Evolutionary conservation across 208 protist species (phyloP), one percentile per base, ranked within the genome.

Genomic region (Trypanosoma rangeli): DNA sequence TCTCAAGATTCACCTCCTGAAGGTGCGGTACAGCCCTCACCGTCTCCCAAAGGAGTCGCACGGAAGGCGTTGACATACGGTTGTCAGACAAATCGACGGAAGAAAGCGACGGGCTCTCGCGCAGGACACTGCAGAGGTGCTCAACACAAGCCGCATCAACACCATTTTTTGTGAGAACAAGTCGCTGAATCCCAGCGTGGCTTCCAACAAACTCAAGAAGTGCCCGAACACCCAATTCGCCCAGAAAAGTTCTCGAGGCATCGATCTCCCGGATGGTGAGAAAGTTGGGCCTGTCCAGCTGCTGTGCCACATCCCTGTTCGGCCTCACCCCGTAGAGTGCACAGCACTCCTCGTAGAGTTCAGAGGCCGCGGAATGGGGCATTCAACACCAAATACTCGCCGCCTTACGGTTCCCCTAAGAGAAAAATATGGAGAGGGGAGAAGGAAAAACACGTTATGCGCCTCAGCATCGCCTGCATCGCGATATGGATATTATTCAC

Each of bases 341-440:
- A 68, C 90, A 95, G 74, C 85, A 95, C 60, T 88, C 83, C 46
- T 68, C 58, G 78, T 95, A 95, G 12, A 92, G 71, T 0, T 49
- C 24, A 5, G 44, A 24, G 52, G 49, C 28, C 7, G 49, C 20
- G 39, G 10, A 71, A 53, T 16, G 16, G 24, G 20, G 31, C 71
- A 76, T 76, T n/a, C 42, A 3, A 37, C 28, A 72, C 31, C 24
- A 10, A 55, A 64, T 37, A 37, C 33, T 7, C 33, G 2, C 33
- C 33, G 33, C 2, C 33, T 37, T 37, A 9, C 33, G 33, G 2
- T 37, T 42, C 28, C 16, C 61, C 62, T 48, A 53, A 57, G 5
- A 42, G 9, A 42, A 57, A 42, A 15, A 58, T 68, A 42, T 48
- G 39, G 24, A 67, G 31, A 56, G 28, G 46, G 28, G 63, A 49